Conservation (phyloP, 805 yeast genomes). For the Yarrowia bubula region DNA sequence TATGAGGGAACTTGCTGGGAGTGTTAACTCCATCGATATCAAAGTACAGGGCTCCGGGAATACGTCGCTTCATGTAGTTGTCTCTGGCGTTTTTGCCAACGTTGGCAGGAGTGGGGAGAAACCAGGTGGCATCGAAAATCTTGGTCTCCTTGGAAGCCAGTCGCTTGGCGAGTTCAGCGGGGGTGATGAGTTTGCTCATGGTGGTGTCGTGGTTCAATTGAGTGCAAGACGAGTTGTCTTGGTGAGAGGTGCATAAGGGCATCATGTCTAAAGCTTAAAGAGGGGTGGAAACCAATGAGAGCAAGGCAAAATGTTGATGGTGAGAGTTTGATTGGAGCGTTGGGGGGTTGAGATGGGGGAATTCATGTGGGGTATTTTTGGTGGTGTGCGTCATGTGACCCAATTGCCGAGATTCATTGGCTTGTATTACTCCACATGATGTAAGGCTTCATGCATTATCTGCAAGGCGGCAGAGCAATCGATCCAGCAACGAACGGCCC, state of each 20-base stretch:
- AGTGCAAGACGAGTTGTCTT: background rate
- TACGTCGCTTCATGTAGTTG: constrained; percentile 59
- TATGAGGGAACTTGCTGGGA: constrained; percentile 75
- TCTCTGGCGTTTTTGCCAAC: constrained; percentile 47
- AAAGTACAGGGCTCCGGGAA: constrained; percentile 67
- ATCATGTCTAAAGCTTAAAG: background rate
- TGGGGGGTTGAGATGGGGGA: too few species aligned
- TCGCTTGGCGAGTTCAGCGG: constrained; percentile 20
- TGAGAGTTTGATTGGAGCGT: background rate
- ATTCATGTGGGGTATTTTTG: too few species aligned
- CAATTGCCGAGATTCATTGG: background rate
- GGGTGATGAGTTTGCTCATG: constrained; percentile 19
- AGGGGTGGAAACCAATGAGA: constrained; percentile 5
- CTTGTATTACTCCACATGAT: too few species aligned
- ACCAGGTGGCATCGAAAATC: constrained; percentile 88
- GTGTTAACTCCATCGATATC: constrained; percentile 74
- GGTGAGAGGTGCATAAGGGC: background rate
- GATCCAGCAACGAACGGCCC: too few species aligned
- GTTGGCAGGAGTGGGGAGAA: constrained; percentile 70
- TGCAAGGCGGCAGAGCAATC: too few species aligned
- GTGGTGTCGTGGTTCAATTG: background rate
- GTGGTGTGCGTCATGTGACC: background rate
- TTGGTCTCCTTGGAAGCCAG: constrained; percentile 40
- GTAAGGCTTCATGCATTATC: too few species aligned
- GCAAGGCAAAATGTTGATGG: background rate